Percentiles rank a stretch among this genome's conserved stretches.
Conservation (phyloP, 805 yeast genomes). For the Kuraishia hungarica region DNA sequence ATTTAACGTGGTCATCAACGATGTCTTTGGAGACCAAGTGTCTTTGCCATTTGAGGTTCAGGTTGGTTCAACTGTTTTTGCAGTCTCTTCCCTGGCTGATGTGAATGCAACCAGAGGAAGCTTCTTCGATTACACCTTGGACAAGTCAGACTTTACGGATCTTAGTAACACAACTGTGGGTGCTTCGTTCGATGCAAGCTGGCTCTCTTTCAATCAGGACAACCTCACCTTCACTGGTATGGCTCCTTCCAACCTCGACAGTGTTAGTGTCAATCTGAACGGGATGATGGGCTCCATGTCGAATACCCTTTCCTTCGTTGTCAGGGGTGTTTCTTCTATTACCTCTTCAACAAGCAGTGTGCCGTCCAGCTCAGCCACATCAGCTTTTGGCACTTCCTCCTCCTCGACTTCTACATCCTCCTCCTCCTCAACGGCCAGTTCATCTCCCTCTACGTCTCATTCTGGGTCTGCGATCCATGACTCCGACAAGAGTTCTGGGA, state of each 20-base stretch:
- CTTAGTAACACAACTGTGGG: slow-evolving; percentile 37
- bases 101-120: slow-evolving; percentile 63
- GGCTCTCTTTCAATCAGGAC: slow-evolving; percentile 57
- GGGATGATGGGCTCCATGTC: slow-evolving; percentile 22
- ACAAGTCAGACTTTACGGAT: slow-evolving; percentile 50
- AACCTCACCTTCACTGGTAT: slow-evolving; percentile 65
- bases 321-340: slow-evolving; percentile 38
- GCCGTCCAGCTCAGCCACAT: slow-evolving; percentile 17
- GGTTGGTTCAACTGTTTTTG: slow-evolving; percentile 45
- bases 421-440: slow-evolving; percentile 14
- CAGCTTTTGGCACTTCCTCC: slow-evolving; percentile 17
- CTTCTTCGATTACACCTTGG: slow-evolving; percentile 48
- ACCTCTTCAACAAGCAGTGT: slow-evolving; percentile 15
- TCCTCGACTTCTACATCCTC: slow-evolving; percentile 19
- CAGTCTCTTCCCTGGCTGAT: slow-evolving; percentile 39
- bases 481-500: not conserved
- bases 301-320: slow-evolving; percentile 37
- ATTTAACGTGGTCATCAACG: slow-evolving; percentile 51
- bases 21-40: slow-evolving; percentile 52
- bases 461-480: not conserved
- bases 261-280: slow-evolving; percentile 28
- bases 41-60: slow-evolving; percentile 49
- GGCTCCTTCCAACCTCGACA: slow-evolving; percentile 44
- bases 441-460: slow-evolving; percentile 19
- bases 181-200: slow-evolving; percentile 34